Percentiles rank a stretch among this genome's conserved stretches.
phyloP scores from a whole-genome alignment of 148 eudicot species.

The Vaccinium myrtillus region DNA sequence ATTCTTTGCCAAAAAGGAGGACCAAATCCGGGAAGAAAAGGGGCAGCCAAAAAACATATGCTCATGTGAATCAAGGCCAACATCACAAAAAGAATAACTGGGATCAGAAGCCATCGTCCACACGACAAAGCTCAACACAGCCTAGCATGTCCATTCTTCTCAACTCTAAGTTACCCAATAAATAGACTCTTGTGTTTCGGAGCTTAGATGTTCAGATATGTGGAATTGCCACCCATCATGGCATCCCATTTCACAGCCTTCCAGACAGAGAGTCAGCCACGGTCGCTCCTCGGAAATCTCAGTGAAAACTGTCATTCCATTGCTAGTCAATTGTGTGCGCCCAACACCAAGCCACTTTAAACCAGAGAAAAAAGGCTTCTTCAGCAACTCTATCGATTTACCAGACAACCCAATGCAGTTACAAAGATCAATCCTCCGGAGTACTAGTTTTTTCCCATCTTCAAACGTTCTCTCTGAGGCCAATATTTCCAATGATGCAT shows the following conservation, averaged over 20 bases:
- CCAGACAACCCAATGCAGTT: conserved; percentile 29
- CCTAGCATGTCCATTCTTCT: not conserved
- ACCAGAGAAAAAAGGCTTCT: conserved; percentile 39
- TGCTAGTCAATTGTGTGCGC: conserved; percentile 18
- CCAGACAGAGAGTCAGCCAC: conserved; percentile 40
- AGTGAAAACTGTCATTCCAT: conserved; percentile 14
- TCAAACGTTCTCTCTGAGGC: conserved; percentile 27
- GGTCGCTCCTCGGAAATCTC: conserved; percentile 31
- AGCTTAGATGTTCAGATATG: conserved; percentile 1
- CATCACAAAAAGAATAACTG: not conserved
- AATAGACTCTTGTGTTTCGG: not conserved
- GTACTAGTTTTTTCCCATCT: conserved; percentile 17
- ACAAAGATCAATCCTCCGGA: conserved; percentile 40
- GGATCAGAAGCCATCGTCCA: not conserved
- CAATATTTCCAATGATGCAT: conserved; percentile 31
- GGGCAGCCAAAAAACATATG: no score
- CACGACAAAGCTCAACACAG: not conserved
- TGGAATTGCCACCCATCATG: conserved; percentile 54
- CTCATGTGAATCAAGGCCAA: no score
- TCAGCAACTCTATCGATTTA: conserved; percentile 20
- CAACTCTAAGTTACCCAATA: not conserved
- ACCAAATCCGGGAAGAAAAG: no score
- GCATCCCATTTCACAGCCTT: conserved; percentile 55
- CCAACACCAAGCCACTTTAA: conserved; percentile 51
- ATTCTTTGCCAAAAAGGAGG: no score